A percentile compares a stretch with the other conserved stretches of the same genome.
Conservation (phyloP, 345 rosid species). For the Brassica nigra region DNA sequence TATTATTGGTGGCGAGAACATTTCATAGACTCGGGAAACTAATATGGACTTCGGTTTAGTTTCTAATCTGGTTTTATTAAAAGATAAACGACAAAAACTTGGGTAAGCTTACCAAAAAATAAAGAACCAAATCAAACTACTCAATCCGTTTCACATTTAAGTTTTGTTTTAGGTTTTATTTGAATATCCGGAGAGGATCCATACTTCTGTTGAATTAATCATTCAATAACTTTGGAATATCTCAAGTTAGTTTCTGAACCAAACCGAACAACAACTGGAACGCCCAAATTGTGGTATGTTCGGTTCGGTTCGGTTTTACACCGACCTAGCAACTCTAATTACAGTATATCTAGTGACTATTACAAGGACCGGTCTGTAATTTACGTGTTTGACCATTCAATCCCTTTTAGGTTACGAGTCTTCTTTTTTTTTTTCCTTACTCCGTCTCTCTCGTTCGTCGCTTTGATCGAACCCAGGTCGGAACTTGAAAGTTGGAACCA, state of each 20-base stretch:
- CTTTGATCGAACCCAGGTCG: neutral
- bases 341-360: neutral
- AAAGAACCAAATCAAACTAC: no score
- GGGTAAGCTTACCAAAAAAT: no score
- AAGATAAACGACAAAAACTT: neutral
- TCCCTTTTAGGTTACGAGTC: neutral
- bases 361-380: neutral
- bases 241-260: no score
- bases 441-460: neutral
- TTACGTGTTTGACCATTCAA: slow-evolving; percentile 9
- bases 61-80: neutral
- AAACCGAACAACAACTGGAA: no score
- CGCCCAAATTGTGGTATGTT: no score
- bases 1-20: neutral
- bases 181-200: no score
- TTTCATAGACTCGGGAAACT: neutral
- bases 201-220: no score
- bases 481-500: neutral
- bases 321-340: neutral
- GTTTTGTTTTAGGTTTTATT: no score
- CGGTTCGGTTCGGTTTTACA: neutral
- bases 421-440: neutral
- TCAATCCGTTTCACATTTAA: no score
- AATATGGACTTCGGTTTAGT: neutral
- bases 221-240: no score